Evolutionary conservation across 2,329 filamentous ascomycete species (phyloP), one percentile per base, ranked within the genome.

Genomic region (Penicillium occitanis): DNA sequence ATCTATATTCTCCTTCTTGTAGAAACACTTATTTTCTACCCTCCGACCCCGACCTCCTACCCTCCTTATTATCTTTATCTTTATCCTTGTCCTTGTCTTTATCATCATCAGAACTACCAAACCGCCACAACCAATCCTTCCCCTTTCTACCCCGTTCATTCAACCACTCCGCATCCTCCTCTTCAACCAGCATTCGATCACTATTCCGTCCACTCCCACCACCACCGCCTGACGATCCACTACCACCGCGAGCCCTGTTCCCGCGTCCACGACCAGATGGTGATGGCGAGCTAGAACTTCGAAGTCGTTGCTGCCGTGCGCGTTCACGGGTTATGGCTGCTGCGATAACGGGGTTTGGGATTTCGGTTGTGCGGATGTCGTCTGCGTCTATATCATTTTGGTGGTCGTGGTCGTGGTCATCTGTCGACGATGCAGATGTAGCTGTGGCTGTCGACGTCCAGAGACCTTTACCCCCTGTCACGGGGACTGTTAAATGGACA

Each of bases 161-260:
- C 48, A 73, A 51, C 71, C 71, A 72, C 28, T 67, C 67, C 40
- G 66, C 68, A 62, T 73, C 71, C 61, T 73, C 72, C 63, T 73
- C 71, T 66, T 73, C 72, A 17, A 73, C 69, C 28, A 73, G 40
- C 17, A 73, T 61, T 7, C 51, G 37, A 28, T 63, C 60, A 40
- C 60, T 63, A 40, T 58, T 59, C n/a, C 53, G 33, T 35, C 17
- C 30, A 13, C 51, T 57, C 5, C 25, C 48, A 13, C 51, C 30
- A 22, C 51, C 51, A 5, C 28, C 51, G 64, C 70, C 61, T 37
- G 70, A 71, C n/a, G 64, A 66, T 14, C 70, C 69, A 63, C 70
- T 69, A 13, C 66, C 57, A 5, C 58, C 22, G 1, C 40, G 53
- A 40, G 55, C 46, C 28, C 51, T 40, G 28, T 25, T 3, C 19